Base-by-base conservation (phyloP, 1,139 yeast genomes). In the Nakaseomyces uthaithaninus region DNA sequence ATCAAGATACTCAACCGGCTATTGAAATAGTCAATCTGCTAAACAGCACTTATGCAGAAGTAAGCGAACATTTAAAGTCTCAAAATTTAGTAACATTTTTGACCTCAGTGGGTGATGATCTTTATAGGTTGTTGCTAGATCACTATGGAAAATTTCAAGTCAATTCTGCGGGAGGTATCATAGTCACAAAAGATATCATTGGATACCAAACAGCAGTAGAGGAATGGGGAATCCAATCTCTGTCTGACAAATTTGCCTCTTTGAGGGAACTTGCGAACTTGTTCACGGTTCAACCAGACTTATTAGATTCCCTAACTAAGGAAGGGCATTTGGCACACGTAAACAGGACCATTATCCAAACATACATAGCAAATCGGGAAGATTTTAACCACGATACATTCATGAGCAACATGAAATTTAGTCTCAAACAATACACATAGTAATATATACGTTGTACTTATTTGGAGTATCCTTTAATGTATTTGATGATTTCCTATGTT, bases 221-320 rank as follows among this genome's bases (percentile, higher is more conserved):
- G 45, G 69, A 66, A 36, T 85, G 94, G 91, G 69, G 68, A 4
- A 68, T 83, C 22, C 69, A 71, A 2, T 79, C 74, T 40, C 65
- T 87, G 28, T 69, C 80, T n/a, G 83, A 77, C 31, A 73, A 75
- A 41, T 86, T 83, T 64, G 77, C 75, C 38, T 68, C 86, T 9
- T 65, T 89, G 47, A 78, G 86, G 55, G 95, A 87, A 50, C 75
- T 89, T 45, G 89, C 93, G 27, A 86, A 85, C 54, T 66, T 89
- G 48, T 89, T 80, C 58, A 82, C 94, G 0, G 94, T 85, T 11
- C 87, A 80, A 55, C 76, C 81, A 1, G 78, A 75, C 39, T 74
- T 85, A 52, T 68, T 89, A 45, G 79, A 78, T 48, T 83, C 94
- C 1, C 71, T 89, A 55, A 77, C 89, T 2, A 76, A 82, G 34